These are phyloP conservation scores for Calocera cornea DNA, from an alignment of 768 basidiomycete genomes.

Conservation along the genomic window DNA sequence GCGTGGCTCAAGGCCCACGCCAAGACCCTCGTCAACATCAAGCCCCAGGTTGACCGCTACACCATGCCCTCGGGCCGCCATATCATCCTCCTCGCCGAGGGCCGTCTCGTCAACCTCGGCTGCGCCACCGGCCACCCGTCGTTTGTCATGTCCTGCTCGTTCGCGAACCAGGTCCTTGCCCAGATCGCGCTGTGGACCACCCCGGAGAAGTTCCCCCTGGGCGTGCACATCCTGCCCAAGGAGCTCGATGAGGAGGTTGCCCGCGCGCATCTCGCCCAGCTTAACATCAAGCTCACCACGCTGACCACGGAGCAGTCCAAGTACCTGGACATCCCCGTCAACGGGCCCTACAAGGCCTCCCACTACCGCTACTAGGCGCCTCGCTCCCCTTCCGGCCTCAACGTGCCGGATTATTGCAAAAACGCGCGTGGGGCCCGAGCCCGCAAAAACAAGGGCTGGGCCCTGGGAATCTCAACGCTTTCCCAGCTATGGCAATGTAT, in stretches of 20 bases:
- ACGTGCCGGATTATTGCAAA: slow-evolving; percentile 3
- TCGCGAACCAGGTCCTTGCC: slow-evolving; percentile 95
- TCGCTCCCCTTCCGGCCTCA: slow-evolving; percentile 10
- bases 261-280: slow-evolving; percentile 78
- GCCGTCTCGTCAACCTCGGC: slow-evolving; percentile 98
- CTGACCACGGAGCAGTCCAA: slow-evolving; percentile 59
- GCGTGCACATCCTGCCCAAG: slow-evolving; percentile 97
- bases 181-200: slow-evolving; percentile 97
- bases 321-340: slow-evolving; percentile 81
- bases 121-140: slow-evolving; percentile 98
- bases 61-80: slow-evolving; percentile 87
- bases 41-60: slow-evolving; percentile 98
- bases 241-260: slow-evolving; percentile 98
- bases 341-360: slow-evolving; percentile 64
- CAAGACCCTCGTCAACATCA: slow-evolving; percentile 69
- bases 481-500: not conserved
- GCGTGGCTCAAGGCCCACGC: slow-evolving; percentile 97
- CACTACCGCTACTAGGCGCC: slow-evolving; percentile 50
- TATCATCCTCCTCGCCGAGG: slow-evolving; percentile 93
- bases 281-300: slow-evolving; percentile 87
- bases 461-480: slow-evolving; percentile 5
- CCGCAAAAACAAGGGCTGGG: not conserved
- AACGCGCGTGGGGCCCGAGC: not conserved
- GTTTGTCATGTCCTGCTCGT: slow-evolving; percentile 99
- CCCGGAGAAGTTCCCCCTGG: slow-evolving; percentile 81